Evolutionary conservation across 208 protist genomes (phyloP), one percentile per base, ranked within the genome.

Genomic region (Trichomonas tenax): DNA sequence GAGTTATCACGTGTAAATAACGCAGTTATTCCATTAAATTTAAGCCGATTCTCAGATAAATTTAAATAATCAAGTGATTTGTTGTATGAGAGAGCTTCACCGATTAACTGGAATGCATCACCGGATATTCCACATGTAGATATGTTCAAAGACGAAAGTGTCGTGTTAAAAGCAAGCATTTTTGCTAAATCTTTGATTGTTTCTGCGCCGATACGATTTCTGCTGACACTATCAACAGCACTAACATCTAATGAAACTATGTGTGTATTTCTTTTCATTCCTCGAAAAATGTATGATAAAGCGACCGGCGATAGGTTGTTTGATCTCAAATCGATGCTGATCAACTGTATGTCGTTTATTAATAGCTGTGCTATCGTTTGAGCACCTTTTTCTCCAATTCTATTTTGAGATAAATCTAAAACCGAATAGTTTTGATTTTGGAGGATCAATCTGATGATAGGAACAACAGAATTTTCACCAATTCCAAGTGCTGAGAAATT

Each of bases 321-420:
- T 51, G 86, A 93, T 38, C 44, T 48, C 40, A 93, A 26, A 93
- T 51, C 34, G n/a, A 93, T 36, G 38, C 26, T 48, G n/a, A 93
- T 93, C 17, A 93, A 10, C n/a, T 41, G 44, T 93, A 44, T 41
- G 26, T 93, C 44, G 9, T 34, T 34, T 38, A 17, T 34, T 93
- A 93, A 38, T 34, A 48, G 51, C 26, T 51, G 17, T 51, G 15
- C 34, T 17, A 93, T 34, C 8, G 31, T 21, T 10, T 34, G 11
- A 38, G 86, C 86, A 51, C 86, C 86, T 51, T 93, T 44, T 34
- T 93, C 44, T 48, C 44, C 34, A 26, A 93, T 48, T 93, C 31
- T 48, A 93, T 93, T 93, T 31, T 48, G 17, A 58, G 86, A 93
- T 48, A 93, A 51, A 51, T 93, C 86, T 38, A 93, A 17, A 93